Conservation (phyloP, 75 land plant genomes). For the Selaginella moellendorffii region DNA sequence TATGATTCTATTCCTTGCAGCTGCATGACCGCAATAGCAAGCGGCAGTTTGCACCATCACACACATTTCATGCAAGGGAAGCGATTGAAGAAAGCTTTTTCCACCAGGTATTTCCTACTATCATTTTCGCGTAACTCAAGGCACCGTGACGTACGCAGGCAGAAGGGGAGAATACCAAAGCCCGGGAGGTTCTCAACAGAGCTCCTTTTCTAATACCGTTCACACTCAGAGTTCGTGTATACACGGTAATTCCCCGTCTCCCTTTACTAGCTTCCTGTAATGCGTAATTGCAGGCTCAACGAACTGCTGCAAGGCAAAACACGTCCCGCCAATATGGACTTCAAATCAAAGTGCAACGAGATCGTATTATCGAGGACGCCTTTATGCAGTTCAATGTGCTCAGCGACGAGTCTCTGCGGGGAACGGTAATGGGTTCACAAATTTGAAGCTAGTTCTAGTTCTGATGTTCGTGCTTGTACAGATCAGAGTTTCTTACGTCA, state of each 20-base stretch:
- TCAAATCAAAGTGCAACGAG: conserved; percentile 65
- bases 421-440: conserved; percentile 32
- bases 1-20: conserved; percentile 23
- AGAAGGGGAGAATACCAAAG: conserved; percentile 48
- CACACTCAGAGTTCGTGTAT: conserved; percentile 75
- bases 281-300: conserved; percentile 45
- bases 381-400: conserved; percentile 57
- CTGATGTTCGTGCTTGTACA: conserved; percentile 26
- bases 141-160: conserved; percentile 34
- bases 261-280: neutral
- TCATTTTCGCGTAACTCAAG: no score
- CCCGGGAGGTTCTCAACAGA: conserved; percentile 42
- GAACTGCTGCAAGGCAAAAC: conserved; percentile 42
- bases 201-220: conserved; percentile 94
- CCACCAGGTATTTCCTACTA: conserved; percentile 38
- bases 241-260: conserved; percentile 44
- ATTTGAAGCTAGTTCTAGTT: neutral
- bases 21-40: conserved; percentile 90
- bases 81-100: conserved; percentile 63
- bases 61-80: conserved; percentile 69
- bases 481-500: conserved; percentile 79
- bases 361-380: conserved; percentile 86
- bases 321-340: conserved; percentile 36
- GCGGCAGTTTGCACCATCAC: conserved; percentile 54
- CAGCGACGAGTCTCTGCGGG: conserved; percentile 62